Evolutionary conservation across 495 filamentous ascomycete genomes (phyloP), one percentile per base, ranked within the genome.

Genomic region (Rusavskia elegans): DNA sequence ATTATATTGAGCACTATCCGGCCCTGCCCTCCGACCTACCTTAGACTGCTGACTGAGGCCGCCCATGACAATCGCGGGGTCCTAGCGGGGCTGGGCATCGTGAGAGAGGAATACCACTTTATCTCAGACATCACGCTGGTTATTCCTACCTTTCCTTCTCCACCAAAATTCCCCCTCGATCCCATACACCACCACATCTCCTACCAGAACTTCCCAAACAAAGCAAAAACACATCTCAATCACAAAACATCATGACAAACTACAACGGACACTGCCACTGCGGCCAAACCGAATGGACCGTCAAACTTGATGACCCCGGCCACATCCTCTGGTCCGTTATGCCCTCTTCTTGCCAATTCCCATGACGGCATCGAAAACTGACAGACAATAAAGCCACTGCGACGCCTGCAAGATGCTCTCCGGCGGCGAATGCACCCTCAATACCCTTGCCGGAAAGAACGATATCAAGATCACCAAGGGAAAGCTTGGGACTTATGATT

Each of bases 251-350:
- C 30, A 61, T 59, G 59, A 55, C 57, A 13, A 63, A 63, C 37
- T 71, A 69, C 63, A 54, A 63, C 23, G 74, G 71, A 55, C 61
- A 65, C 16, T 77, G 74, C 68, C 70, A 75, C 58, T 76, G 74
- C 55, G 70, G 72, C 45, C 61, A 76, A 48, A 65, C 62, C 30
- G 61, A 69, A 57, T 75, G 72, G 71, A 62, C 61, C 20, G 65
- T 66, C 48, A 68, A 66, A 51, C 56, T 75, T 46, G 67, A 72
- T 20, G 64, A 68, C 25, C 53, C 56, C 16, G 59, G 62, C 13
- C 68, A 74, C 56, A 64, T 75, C 51, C 70, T 76, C 44, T 74
- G 71, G 71, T 72, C 59, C 35, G 61, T 49, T n/a, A 23, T 19
- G 36, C 13, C 16, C 39, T 42, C 16, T 13, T 19, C 16, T 45